Evolutionary conservation across 2,329 filamentous ascomycete genomes (phyloP), one percentile per base, ranked within the genome.

Genomic region (Penicillium hesseltinei): DNA sequence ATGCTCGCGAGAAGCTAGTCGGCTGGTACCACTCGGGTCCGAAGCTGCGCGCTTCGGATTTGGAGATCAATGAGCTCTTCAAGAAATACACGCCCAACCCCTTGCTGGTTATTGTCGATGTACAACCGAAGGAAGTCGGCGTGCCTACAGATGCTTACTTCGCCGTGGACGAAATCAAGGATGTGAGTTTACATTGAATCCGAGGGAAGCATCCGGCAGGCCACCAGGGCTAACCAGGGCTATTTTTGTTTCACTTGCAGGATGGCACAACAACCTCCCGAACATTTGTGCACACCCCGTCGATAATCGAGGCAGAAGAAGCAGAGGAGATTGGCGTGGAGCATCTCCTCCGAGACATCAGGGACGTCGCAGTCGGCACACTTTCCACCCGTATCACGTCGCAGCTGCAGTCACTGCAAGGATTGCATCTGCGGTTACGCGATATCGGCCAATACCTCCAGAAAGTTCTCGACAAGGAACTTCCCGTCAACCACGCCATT

Each of bases 11-110:
- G 81, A 97, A 97, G 86, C 84, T 99, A 75, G 95, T 99, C 83
- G 94, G 94, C 72, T 99, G 94, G 94, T 99, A 99, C 78, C 94
- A 99, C 79, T 96, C 94, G 21, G 94, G 94, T 42, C 94, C 94
- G 39, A 99, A 97, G 83, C 83, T 99, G 71, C 88, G 94, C 73
- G 93, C 92, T 55, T 97, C 94, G 45, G 94, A 99, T 82, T 81
- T 99, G 66, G 91, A 97, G 80, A 96, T 99, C 88, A 99, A 99
- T 79, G 94, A 99, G 80, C 86, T 99, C 58, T 97, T 99, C 86
- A 99, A 99, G 83, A 87, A 92, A 81, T 99, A 99, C 81, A 97
- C 92, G 52, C 91, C 94, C 21, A 96, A 97, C 73, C 94, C 94
- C 50, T 82, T 99, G 66, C 84, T 99, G 52, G 93, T 97, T 73